These are phyloP conservation scores for Lactifluus echinatus DNA, from an alignment of 768 basidiomycete genomes.

Conservation along the genomic window DNA sequence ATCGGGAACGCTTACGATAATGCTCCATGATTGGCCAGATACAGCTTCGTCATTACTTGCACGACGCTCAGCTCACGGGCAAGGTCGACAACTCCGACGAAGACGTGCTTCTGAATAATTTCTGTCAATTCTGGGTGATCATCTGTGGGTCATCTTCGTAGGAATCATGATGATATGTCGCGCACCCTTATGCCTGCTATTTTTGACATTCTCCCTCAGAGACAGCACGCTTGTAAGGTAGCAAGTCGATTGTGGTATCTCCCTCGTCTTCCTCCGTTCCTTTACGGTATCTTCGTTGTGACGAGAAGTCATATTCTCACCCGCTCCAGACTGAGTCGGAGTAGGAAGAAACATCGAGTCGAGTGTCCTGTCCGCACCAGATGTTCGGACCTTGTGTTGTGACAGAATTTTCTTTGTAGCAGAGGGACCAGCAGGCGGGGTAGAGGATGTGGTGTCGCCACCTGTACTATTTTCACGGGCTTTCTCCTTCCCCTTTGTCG, in stretches of 20 bases:
- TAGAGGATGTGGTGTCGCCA: conserved; percentile 1
- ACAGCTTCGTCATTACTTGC: conserved; percentile 83
- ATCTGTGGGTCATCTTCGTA: neutral
- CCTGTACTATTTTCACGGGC: conserved; percentile 1
- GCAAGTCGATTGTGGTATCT: conserved; percentile 56
- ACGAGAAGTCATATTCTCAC: neutral
- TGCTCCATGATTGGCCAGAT: conserved; percentile 77
- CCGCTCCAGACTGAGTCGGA: conserved; percentile 33
- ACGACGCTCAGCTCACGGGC: conserved; percentile 67
- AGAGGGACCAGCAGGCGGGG: neutral
- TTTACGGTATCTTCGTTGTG: conserved; percentile 3
- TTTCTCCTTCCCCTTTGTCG: conserved; percentile 15
- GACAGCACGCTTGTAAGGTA: conserved; percentile 63
- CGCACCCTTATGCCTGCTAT: conserved; percentile 62
- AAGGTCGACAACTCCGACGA: conserved; percentile 86
- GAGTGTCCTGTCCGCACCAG: conserved; percentile 77
- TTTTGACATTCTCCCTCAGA: conserved; percentile 50
- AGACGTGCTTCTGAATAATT: conserved; percentile 79
- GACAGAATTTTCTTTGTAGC: conserved; percentile 49
- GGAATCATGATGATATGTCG: neutral
- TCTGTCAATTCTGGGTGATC: conserved; percentile 63
- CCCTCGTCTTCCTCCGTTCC: conserved; percentile 12
- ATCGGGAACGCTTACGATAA: conserved; percentile 56
- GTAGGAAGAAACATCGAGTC: conserved; percentile 87
- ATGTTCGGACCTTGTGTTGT: conserved; percentile 90